phyloP scores from a whole-genome alignment of 1,284 basidiomycete genomes.

The Cystobasidium pallidum region DNA sequence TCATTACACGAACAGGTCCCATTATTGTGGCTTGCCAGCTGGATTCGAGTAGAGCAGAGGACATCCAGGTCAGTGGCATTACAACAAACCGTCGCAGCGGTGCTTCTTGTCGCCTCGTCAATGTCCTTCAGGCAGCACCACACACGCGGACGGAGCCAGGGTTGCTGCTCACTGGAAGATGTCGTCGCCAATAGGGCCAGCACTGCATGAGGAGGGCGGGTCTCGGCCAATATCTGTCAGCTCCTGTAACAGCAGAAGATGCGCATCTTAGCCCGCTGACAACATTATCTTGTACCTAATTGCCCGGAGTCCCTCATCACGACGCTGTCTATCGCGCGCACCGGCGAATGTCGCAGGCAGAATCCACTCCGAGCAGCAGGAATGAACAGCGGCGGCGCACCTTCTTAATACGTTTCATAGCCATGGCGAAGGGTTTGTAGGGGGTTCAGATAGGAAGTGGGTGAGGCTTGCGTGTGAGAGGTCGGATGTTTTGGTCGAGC shows the following conservation, averaged over 20 bases:
- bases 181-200: conserved; percentile 92
- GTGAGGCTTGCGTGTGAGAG: neutral
- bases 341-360: neutral
- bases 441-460: neutral
- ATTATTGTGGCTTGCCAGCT: conserved; percentile 81
- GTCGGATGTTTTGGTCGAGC: conserved; percentile 6
- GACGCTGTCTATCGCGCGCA: neutral
- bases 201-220: conserved; percentile 95
- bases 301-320: too few relatives aligned
- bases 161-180: conserved; percentile 77
- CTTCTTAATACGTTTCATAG: conserved; percentile 99
- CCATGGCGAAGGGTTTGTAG: conserved; percentile 61
- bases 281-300: too few relatives aligned
- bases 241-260: conserved; percentile 66
- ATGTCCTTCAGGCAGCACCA: too few relatives aligned
- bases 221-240: conserved; percentile 95
- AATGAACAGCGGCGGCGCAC: conserved; percentile 60
- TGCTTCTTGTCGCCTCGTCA: too few relatives aligned
- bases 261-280: neutral
- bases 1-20: conserved; percentile 71
- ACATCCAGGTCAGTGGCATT: too few relatives aligned
- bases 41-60: neutral
- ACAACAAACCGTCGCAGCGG: too few relatives aligned
- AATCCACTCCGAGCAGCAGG: neutral
- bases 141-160: neutral